phyloP scores from a whole-genome alignment of 1,284 basidiomycete genomes.

The Ceratobasidium sp. region DNA sequence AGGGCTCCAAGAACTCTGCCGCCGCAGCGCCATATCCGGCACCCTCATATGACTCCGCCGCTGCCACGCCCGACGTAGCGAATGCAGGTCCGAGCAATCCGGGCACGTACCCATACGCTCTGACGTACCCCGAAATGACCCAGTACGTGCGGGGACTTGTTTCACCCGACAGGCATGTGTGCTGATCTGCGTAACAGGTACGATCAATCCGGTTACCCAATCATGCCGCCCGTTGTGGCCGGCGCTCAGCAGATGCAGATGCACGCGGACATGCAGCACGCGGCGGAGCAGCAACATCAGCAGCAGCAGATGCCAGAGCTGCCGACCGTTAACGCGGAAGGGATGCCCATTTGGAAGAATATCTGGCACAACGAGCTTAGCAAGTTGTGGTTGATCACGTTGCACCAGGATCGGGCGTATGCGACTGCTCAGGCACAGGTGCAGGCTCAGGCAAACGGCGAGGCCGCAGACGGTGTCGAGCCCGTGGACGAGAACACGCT shows the following conservation, averaged over 20 bases:
- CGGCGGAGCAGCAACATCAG: conserved; percentile 33
- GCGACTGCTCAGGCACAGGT: conserved; percentile 52
- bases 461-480: conserved; percentile 20
- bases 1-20: conserved; percentile 56
- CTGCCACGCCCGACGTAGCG: conserved; percentile 42
- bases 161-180: conserved; percentile 8
- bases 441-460: conserved; percentile 32
- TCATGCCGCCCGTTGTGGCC: conserved; percentile 43
- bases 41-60: conserved; percentile 31
- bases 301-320: conserved; percentile 52
- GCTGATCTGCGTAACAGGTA: conserved; percentile 44
- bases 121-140: conserved; percentile 24
- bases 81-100: conserved; percentile 31
- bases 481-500: conserved; percentile 25
- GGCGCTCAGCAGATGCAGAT: conserved; percentile 44
- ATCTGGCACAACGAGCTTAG: conserved; percentile 75
- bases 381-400: conserved; percentile 74
- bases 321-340: conserved; percentile 77
- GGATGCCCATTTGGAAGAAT: conserved; percentile 78
- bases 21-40: conserved; percentile 44
- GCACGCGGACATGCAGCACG: conserved; percentile 38
- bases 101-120: conserved; percentile 26
- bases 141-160: neutral
- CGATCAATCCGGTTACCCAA: conserved; percentile 44
- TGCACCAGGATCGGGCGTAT: conserved; percentile 80